Percentiles rank a stretch among this genome's conserved stretches.
phyloP scores from a whole-genome alignment of 441 rosid species.

The Isatis lusitanica region DNA sequence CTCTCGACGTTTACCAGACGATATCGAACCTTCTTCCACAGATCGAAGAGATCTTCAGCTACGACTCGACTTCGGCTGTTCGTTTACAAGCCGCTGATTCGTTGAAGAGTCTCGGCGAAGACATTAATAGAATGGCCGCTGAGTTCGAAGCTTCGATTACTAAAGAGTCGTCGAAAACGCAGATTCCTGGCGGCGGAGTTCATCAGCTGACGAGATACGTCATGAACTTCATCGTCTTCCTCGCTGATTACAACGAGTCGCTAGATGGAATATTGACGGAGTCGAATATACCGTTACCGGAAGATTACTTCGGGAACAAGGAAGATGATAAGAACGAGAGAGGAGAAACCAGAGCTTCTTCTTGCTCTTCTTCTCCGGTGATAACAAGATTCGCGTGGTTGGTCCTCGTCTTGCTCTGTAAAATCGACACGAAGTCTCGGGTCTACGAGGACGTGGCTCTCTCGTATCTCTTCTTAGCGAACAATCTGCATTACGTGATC shows the following conservation, averaged over 20 bases:
- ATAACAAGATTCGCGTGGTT: slow-evolving; percentile 66
- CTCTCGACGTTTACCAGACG: slow-evolving; percentile 70
- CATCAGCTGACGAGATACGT: slow-evolving; percentile 83
- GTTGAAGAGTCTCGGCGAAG: slow-evolving; percentile 51
- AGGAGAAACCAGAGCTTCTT: slow-evolving; percentile 6
- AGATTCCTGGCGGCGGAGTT: slow-evolving; percentile 67
- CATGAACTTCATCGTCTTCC: slow-evolving; percentile 69
- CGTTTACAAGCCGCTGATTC: slow-evolving; percentile 56
- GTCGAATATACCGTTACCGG: slow-evolving; percentile 46
- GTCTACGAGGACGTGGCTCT: slow-evolving; percentile 63
- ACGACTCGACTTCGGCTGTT: slow-evolving; percentile 50
- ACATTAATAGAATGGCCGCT: slow-evolving; percentile 52
- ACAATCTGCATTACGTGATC: slow-evolving; percentile 76
- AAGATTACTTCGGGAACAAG: slow-evolving; percentile 39
- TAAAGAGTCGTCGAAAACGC: slow-evolving; percentile 56
- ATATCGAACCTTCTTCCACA: slow-evolving; percentile 52
- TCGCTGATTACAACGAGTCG: slow-evolving; percentile 58
- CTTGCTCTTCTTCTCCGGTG: slow-evolving; percentile 37
- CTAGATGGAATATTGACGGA: slow-evolving; percentile 58
- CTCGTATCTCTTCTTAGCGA: slow-evolving; percentile 78
- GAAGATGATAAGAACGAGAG: slow-evolving; percentile 24
- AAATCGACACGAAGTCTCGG: slow-evolving; percentile 65
- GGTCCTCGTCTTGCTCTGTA: slow-evolving; percentile 68
- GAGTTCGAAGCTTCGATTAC: slow-evolving; percentile 67
- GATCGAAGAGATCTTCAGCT: slow-evolving; percentile 59